Base-by-base conservation (phyloP, 306 rosid genomes). In the Calophaca sinica region DNA sequence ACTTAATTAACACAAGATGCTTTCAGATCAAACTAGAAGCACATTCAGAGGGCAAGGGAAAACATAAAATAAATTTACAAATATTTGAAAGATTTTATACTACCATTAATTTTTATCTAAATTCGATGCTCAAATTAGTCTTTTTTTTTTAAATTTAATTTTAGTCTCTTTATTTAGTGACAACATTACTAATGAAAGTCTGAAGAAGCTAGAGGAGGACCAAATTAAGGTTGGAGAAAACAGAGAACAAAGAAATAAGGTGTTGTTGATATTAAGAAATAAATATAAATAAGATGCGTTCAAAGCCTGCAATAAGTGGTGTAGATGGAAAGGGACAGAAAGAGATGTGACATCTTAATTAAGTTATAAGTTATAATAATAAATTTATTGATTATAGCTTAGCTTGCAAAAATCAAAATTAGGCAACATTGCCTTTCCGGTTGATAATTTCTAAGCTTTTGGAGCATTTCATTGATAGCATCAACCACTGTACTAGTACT, bases 341-440 rank as follows among this genome's bases (percentile, higher is more conserved):
- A 88, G 80, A 15, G 97, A 93, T 76, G 77, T 79, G 65, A 77
- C 91, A 91, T 81, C 96, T 87, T 83, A 89, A 79, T 76, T 11
- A 46, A 74, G 48, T 61, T 36, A 65, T 67, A 29, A 4, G 39
- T 36, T 66, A 63, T 74, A 38, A 20, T 20, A 67, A 64, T 39
- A 82, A 42, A 62, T 72, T 45, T 74, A 74, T 65, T 74, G 82
- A 74, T 64, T 82, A 64, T 84, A 79, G 85, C 96, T 90, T 90
- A 72, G 90, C 88, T 93, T 88, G 88, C 96, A 90, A 89, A 93
- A 79, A 84, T 87, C 84, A 87, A 84, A 75, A 76, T 79, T 64
- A 77, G 73, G 74, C 71, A 75, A 62, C 64, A 50, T 12, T 55
- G 76, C 81, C 78, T 48, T 77, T 73, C 68, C 64, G 72, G 77